Evolutionary conservation across 2,329 filamentous ascomycete species (phyloP), one percentile per base, ranked within the genome.

Genomic region (Colletotrichum viniferum): DNA sequence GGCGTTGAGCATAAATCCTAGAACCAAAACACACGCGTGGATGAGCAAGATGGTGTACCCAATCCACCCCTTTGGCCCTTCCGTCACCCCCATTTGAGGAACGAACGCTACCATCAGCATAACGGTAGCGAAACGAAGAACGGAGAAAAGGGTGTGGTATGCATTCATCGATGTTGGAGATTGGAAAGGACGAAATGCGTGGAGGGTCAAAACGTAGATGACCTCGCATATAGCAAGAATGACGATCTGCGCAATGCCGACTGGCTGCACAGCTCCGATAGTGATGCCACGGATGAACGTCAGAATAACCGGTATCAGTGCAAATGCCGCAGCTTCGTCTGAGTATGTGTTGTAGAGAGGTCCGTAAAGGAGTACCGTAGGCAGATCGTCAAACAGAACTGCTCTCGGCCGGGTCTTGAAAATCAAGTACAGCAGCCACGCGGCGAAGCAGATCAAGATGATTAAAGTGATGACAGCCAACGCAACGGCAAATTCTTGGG

Each of bases 321-420:
- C 96, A 83, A 98, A 99, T 0, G 95, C 93, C 9, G 96, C 95
- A 1, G 96, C 95, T 82, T 96, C 94, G 83, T 99, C 97, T 28
- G 95, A 97, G 83, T 98, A 98, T 0, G 97, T 99, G 85, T 99
- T 99, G 85, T 99, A 99, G 9, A 99, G 88, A 7, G 97, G 95
- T 0, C 97, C 97, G 80, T 98, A 98, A 1, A 95, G 90, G 4
- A 99, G 88, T 10, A 98, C 92, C 0, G 95, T 98, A 8, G 95
- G 92, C 64, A 99, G 88, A 81, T 98, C 96, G 84, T 99, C 97
- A 82, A 98, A 99, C 12, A 99, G 89, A 78, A 95, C 94, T 3
- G 95, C 94, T 76, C 96, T 93, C 7, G 96, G 96, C 77, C 94
- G 93, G 1, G 95, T 97, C 28, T 89, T 92, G 72, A 94, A 92